Percentiles rank a stretch among this genome's conserved stretches.
Evolutionary conservation across 805 yeast species (phyloP).

Genomic region (Metschnikowia bowlesiae): DNA sequence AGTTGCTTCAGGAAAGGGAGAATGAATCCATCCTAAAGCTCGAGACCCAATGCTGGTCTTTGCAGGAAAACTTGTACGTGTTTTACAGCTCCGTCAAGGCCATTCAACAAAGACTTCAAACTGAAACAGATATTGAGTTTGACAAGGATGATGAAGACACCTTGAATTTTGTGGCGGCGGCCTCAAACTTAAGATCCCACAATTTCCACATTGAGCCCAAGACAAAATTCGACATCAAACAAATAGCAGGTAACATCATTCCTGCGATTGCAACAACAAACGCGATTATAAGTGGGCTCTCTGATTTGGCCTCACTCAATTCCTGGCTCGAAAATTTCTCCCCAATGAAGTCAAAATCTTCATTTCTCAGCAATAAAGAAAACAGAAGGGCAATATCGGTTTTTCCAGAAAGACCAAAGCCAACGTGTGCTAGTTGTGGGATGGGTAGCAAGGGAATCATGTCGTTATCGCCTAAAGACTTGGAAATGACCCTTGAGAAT

Average conservation of each 20-base stretch:
- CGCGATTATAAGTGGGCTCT: constrained; percentile 89
- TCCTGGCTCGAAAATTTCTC: constrained; percentile 37
- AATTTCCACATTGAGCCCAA: constrained; percentile 68
- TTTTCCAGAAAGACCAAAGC: constrained; percentile 55
- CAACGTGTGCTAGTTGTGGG: constrained; percentile 65
- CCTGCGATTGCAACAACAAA: constrained; percentile 99
- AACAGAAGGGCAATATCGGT: constrained; percentile 67
- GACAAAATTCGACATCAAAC: constrained; percentile 83
- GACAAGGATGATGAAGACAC: constrained; percentile 97
- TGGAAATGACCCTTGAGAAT: constrained; percentile 42
- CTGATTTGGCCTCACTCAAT: constrained; percentile 66
- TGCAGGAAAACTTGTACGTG: constrained; percentile 58
- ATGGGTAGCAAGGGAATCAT: constrained; percentile 32
- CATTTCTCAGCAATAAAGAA: constrained; percentile 42
- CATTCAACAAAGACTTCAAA: constrained; percentile 46
- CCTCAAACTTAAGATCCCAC: constrained; percentile 72
- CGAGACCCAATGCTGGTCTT: constrained; percentile 54
- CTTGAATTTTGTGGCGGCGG: constrained; percentile 77
- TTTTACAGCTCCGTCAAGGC: constrained; percentile 46
- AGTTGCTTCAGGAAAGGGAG: constrained; percentile 18
- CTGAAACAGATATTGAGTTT: constrained; percentile 50
- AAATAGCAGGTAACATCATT: constrained; percentile 95
- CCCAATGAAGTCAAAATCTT: constrained; percentile 24
- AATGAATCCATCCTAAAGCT: constrained; percentile 15
- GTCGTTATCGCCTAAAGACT: constrained; percentile 34